A percentile compares a stretch with the other conserved stretches of the same genome.
phyloP scores from a whole-genome alignment of 768 basidiomycete species.

The Calocera viscosa region DNA sequence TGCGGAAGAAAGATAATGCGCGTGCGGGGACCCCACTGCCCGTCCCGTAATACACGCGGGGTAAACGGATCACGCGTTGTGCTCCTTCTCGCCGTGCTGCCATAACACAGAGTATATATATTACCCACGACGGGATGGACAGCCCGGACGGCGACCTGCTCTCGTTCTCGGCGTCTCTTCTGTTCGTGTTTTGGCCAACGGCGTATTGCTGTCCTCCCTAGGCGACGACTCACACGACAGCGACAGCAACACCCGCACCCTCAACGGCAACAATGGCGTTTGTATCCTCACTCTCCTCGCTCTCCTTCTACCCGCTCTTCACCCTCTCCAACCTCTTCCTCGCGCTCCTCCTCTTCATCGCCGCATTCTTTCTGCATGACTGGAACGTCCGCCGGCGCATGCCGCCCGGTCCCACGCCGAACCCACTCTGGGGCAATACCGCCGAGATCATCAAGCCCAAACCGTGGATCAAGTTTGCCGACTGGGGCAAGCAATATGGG shows the following conservation, averaged over 20 bases:
- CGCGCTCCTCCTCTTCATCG: neutral
- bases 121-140: neutral
- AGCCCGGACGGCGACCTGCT: neutral
- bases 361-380: slow-evolving; percentile 1
- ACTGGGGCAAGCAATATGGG: slow-evolving; percentile 17
- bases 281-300: neutral
- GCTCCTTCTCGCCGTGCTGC: neutral
- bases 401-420: neutral
- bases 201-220: too few relatives aligned
- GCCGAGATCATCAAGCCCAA: slow-evolving; percentile 17
- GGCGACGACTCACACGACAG: neutral
- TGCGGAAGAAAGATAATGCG: slow-evolving; percentile 2
- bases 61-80: slow-evolving; percentile 5
- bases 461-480: slow-evolving; percentile 17
- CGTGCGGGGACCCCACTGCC: slow-evolving; percentile 4
- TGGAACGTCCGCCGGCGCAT: neutral
- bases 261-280: neutral
- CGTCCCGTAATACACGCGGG: neutral
- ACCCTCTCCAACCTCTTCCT: neutral
- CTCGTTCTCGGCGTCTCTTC: neutral
- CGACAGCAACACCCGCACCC: neutral
- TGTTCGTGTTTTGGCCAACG: neutral
- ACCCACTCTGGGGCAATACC: slow-evolving; percentile 11
- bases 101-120: neutral
- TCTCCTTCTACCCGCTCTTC: slow-evolving; percentile 3